phyloP scores from a whole-genome alignment of 2,329 filamentous ascomycete genomes.

The Epichloe gansuensis region DNA sequence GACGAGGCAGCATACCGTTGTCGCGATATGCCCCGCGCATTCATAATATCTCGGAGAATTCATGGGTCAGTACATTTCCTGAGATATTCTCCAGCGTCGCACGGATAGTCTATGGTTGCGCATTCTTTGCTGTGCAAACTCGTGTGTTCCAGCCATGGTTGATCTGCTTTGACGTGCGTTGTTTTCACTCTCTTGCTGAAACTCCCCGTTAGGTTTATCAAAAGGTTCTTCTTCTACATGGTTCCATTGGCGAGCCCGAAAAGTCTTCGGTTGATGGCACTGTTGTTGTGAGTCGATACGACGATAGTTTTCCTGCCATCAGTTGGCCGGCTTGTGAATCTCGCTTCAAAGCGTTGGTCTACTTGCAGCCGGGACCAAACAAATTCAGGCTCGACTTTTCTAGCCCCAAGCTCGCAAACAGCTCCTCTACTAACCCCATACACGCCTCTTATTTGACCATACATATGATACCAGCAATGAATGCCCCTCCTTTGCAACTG shows the following conservation, averaged over 20 bases:
- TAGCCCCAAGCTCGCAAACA: constrained; percentile 66
- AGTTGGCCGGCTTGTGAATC: constrained; percentile 81
- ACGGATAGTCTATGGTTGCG: not conserved
- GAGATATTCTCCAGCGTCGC: not conserved
- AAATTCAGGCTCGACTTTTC: constrained; percentile 76
- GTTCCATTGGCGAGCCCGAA: constrained; percentile 62
- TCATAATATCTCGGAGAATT: constrained; percentile 64
- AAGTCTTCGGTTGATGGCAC: constrained; percentile 62
- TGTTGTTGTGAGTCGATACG: constrained; percentile 65
- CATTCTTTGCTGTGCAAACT: not conserved
- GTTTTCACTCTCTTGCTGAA: constrained; percentile 10
- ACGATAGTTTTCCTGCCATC: constrained; percentile 72
- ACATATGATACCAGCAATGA: constrained; percentile 72
- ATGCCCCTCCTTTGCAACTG: constrained; percentile 73
- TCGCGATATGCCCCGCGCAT: constrained; percentile 75
- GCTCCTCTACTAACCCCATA: constrained; percentile 50
- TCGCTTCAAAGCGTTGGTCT: constrained; percentile 82
- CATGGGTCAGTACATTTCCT: constrained; percentile 53
- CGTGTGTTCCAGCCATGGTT: not conserved
- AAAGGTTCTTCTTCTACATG: constrained; percentile 72
- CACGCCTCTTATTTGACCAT: constrained; percentile 72
- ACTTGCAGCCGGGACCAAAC: constrained; percentile 86
- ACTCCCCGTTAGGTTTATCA: constrained; percentile 61
- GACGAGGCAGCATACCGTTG: constrained; percentile 44
- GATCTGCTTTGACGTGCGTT: not conserved